Percentiles rank a stretch among this genome's conserved stretches.
phyloP scores from a whole-genome alignment of 2,329 filamentous ascomycete species.

The Neonectria magnoliae region DNA sequence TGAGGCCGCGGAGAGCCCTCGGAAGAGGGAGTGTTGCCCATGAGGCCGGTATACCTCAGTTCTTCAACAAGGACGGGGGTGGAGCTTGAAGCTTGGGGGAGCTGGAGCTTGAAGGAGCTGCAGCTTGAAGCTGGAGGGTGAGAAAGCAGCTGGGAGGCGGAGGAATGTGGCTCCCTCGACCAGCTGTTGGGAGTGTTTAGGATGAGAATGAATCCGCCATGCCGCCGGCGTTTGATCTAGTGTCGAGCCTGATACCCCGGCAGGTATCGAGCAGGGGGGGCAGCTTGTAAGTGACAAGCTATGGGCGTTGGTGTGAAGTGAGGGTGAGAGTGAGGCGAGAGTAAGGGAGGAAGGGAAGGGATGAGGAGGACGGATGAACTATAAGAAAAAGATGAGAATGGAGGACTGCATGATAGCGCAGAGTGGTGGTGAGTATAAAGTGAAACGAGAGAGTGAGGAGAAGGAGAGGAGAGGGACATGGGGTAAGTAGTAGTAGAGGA shows the following conservation, averaged over 20 bases:
- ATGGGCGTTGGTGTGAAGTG: not conserved
- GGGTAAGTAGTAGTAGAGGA: slow-evolving; percentile 12
- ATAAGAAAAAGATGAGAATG: not conserved
- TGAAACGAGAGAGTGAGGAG: slow-evolving; percentile 5
- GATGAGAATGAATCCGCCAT: slow-evolving; percentile 38
- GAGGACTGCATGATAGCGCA: slow-evolving; percentile 4
- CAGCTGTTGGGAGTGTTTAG: slow-evolving; percentile 36
- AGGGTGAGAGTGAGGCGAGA: not conserved
- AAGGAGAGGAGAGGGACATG: slow-evolving; percentile 25
- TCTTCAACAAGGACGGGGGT: slow-evolving; percentile 13
- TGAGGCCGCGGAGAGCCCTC: slow-evolving; percentile 56
- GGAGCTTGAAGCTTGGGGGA: slow-evolving; percentile 6
- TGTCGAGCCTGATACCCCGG: slow-evolving; percentile 18
- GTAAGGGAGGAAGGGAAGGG: not conserved
- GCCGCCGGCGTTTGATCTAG: slow-evolving; percentile 32
- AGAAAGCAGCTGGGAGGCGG: slow-evolving; percentile 23
- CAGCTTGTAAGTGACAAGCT: slow-evolving; percentile 3
- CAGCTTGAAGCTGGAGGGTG: slow-evolving; percentile 15
- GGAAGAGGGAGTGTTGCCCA: slow-evolving; percentile 63
- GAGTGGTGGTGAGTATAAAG: not conserved
- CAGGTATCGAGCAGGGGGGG: slow-evolving; percentile 2
- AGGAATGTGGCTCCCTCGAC: slow-evolving; percentile 34
- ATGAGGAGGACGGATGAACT: not conserved
- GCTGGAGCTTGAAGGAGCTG: slow-evolving; percentile 23
- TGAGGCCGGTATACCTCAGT: slow-evolving; percentile 40